phyloP scores from a whole-genome alignment of 768 basidiomycete genomes.

The Vararia minispora region DNA sequence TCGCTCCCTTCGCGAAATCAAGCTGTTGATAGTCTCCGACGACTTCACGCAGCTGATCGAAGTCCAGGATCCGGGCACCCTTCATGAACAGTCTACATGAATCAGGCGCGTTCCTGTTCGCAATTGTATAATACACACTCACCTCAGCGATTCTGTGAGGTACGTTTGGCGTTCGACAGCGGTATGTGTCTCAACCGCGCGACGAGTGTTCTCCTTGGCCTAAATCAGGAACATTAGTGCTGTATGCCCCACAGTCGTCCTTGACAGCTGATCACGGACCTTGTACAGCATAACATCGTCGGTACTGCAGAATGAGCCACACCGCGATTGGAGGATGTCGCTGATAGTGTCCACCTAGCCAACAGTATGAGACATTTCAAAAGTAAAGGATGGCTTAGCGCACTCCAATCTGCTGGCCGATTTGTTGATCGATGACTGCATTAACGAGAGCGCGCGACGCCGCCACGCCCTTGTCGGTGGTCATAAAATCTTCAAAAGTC shows the following conservation, averaged over 20 bases:
- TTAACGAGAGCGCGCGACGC: slow-evolving; percentile 86
- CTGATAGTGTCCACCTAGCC: slow-evolving; percentile 92
- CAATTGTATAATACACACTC: slow-evolving; percentile 12
- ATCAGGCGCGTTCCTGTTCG: neutral
- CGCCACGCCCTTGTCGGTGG: slow-evolving; percentile 75
- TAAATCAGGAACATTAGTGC: slow-evolving; percentile 19
- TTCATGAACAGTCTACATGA: slow-evolving; percentile 69
- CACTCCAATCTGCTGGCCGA: slow-evolving; percentile 92
- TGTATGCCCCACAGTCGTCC: neutral
- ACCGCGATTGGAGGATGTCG: slow-evolving; percentile 86
- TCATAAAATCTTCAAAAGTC: slow-evolving; percentile 83
- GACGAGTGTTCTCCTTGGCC: slow-evolving; percentile 91
- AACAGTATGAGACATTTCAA: neutral
- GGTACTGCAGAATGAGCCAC: slow-evolving; percentile 95
- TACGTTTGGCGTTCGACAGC: slow-evolving; percentile 64
- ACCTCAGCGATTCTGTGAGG: slow-evolving; percentile 85
- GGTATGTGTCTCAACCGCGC: slow-evolving; percentile 74
- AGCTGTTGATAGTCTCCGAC: slow-evolving; percentile 84
- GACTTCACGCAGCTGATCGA: slow-evolving; percentile 77
- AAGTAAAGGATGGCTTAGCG: slow-evolving; percentile 18
- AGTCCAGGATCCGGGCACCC: slow-evolving; percentile 74
- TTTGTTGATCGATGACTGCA: slow-evolving; percentile 95
- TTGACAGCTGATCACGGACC: slow-evolving; percentile 28
- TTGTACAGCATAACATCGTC: slow-evolving; percentile 99
- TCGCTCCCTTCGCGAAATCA: slow-evolving; percentile 74